These are phyloP conservation scores for Saksenaea oblongispora DNA, from an alignment of 371 early-diverging fungal genomes.

Conservation along the genomic window DNA sequence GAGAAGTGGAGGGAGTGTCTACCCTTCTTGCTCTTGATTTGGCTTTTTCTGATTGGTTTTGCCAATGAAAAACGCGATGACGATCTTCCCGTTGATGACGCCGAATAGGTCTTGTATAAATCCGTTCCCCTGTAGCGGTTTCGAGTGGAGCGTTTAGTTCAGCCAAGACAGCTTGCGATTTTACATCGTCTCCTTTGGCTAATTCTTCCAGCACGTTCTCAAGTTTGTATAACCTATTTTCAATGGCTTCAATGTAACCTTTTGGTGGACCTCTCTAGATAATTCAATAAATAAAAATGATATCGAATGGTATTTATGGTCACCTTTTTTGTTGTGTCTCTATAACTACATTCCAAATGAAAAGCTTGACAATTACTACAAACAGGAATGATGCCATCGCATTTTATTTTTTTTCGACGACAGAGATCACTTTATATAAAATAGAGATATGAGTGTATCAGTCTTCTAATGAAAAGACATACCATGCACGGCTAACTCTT, in stretches of 20 bases:
- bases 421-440: slow-evolving; percentile 49
- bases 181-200: slow-evolving; percentile 54
- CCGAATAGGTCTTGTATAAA: slow-evolving; percentile 41
- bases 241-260: slow-evolving; percentile 77
- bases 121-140: slow-evolving; percentile 45
- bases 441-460: neutral
- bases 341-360: slow-evolving; percentile 42
- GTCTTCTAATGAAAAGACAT: slow-evolving; percentile 7
- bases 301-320: neutral
- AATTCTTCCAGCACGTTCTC: slow-evolving; percentile 61
- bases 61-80: neutral
- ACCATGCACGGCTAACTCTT: slow-evolving; percentile 56
- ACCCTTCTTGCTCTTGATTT: neutral
- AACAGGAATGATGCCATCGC: slow-evolving; percentile 57
- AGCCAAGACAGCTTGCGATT: slow-evolving; percentile 48
- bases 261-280: slow-evolving; percentile 66
- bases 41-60: slow-evolving; percentile 1
- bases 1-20: neutral
- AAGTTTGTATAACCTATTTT: slow-evolving; percentile 62
- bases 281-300: neutral
- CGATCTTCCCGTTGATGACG: slow-evolving; percentile 29
- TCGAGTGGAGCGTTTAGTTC: slow-evolving; percentile 59
- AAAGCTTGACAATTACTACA: slow-evolving; percentile 53
- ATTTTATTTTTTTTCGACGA: slow-evolving; percentile 69
- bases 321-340: slow-evolving; percentile 51